A percentile compares a stretch with the other conserved stretches of the same genome.
These are phyloP conservation scores for Fusarium pseudonygamai DNA, from an alignment of 2,329 filamentous ascomycete genomes.

Conservation along the genomic window DNA sequence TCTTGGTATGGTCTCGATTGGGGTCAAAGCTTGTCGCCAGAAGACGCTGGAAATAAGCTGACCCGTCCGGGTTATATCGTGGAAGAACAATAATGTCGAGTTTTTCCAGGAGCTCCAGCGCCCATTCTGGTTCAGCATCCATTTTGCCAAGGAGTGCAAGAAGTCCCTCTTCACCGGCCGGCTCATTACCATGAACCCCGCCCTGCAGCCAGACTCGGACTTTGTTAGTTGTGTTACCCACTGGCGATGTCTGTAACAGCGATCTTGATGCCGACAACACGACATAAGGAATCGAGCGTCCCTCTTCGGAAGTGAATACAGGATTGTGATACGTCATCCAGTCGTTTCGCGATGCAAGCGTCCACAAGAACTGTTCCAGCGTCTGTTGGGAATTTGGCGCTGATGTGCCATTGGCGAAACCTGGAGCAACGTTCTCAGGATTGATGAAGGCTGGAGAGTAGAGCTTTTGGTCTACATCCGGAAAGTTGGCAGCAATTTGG, in stretches of 20 bases:
- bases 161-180: constrained; percentile 44
- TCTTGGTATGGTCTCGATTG: constrained; percentile 47
- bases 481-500: constrained; percentile 22
- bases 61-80: constrained; percentile 47
- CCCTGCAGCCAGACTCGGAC: constrained; percentile 47
- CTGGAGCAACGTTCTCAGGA: not conserved
- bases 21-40: constrained; percentile 46
- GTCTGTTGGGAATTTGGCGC: constrained; percentile 11
- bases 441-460: constrained; percentile 27
- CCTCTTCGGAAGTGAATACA: constrained; percentile 24
- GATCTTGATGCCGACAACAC: constrained; percentile 1
- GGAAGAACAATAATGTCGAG: constrained; percentile 46
- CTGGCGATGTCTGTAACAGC: not conserved
- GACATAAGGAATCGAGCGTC: constrained; percentile 29
- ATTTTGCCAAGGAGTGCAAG: constrained; percentile 45
- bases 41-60: constrained; percentile 46
- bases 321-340: constrained; percentile 31
- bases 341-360: constrained; percentile 3
- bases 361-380: constrained; percentile 11
- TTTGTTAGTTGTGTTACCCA: constrained; percentile 30
- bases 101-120: constrained; percentile 39
- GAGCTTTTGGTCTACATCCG: constrained; percentile 10
- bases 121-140: constrained; percentile 44
- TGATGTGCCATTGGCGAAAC: constrained; percentile 22
- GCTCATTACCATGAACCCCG: constrained; percentile 47